Conservation (phyloP, 495 filamentous ascomycete species). For the Lophiostoma macrostomum region DNA sequence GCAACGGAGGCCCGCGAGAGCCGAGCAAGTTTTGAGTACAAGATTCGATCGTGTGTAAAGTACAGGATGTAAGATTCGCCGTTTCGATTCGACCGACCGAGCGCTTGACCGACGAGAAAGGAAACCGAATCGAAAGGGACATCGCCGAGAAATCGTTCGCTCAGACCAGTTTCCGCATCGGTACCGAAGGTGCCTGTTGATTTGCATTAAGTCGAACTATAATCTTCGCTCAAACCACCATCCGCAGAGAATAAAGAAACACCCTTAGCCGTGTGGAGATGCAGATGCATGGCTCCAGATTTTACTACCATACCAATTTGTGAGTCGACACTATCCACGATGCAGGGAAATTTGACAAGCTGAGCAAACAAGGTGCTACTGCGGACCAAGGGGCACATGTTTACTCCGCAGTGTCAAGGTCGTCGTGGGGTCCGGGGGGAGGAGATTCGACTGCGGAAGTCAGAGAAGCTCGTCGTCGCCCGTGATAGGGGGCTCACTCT, state of each 20-base stretch:
- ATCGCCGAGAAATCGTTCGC: conserved; percentile 31
- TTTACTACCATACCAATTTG: not conserved
- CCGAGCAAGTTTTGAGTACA: conserved; percentile 3
- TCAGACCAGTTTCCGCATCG: conserved; percentile 17
- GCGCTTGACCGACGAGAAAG: conserved; percentile 17
- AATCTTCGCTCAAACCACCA: conserved; percentile 10
- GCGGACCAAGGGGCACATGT: not conserved
- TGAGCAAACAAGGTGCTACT: not conserved
- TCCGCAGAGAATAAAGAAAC: conserved; percentile 2
- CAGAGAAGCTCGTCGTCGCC: conserved; percentile 17
- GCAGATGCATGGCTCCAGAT: no score
- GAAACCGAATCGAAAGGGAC: conserved; percentile 23
- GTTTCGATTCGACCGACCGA: conserved; percentile 28
- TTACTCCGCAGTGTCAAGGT: conserved; percentile 95
- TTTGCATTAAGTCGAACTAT: conserved; percentile 21
- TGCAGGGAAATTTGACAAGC: no score
- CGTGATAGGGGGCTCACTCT: conserved; percentile 59
- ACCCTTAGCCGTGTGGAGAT: not conserved
- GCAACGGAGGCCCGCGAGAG: conserved; percentile 8
- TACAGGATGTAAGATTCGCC: conserved; percentile 23
- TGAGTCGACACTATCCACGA: no score
- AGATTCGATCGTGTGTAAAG: conserved; percentile 28
- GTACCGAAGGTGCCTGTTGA: conserved; percentile 24
- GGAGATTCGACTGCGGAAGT: conserved; percentile 63
- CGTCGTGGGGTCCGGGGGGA: conserved; percentile 77